These are phyloP conservation scores for Conringia planisiliqua DNA, from an alignment of 345 rosid genomes.

Conservation along the genomic window DNA sequence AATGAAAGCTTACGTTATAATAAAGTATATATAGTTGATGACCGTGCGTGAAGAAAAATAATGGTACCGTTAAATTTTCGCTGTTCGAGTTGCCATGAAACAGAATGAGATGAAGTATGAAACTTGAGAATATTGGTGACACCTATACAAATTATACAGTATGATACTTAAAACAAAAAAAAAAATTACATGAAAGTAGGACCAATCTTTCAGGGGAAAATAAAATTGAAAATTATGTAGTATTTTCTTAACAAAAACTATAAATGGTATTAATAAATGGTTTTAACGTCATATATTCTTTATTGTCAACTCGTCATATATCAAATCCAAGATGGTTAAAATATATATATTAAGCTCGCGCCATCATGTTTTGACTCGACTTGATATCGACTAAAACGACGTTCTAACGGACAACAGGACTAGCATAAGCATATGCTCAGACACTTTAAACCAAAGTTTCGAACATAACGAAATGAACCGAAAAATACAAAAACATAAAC, in stretches of 20 bases:
- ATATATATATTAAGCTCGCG: neutral
- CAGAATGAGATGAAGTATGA: neutral
- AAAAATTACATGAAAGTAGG: neutral
- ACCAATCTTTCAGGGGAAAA: neutral
- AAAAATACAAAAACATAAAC: neutral
- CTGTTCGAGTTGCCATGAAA: too few species aligned
- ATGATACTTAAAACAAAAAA: too few species aligned
- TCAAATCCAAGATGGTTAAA: neutral
- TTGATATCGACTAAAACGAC: neutral
- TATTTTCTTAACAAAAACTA: neutral
- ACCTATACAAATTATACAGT: too few species aligned
- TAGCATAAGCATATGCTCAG: neutral
- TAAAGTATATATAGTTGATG: too few species aligned
- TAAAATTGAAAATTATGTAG: neutral
- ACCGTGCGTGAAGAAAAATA: too few species aligned
- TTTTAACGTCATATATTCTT: neutral
- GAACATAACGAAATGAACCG: neutral
- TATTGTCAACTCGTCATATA: neutral
- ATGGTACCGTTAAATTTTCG: too few species aligned
- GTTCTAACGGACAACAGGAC: neutral
- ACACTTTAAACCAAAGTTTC: neutral
- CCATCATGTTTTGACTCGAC: neutral
- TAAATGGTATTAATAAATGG: neutral
- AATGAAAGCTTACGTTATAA: too few species aligned
- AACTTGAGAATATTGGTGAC: neutral